These are phyloP conservation scores for Trichomonas vaginalis DNA, from an alignment of 208 protist genomes.

Conservation along the genomic window DNA sequence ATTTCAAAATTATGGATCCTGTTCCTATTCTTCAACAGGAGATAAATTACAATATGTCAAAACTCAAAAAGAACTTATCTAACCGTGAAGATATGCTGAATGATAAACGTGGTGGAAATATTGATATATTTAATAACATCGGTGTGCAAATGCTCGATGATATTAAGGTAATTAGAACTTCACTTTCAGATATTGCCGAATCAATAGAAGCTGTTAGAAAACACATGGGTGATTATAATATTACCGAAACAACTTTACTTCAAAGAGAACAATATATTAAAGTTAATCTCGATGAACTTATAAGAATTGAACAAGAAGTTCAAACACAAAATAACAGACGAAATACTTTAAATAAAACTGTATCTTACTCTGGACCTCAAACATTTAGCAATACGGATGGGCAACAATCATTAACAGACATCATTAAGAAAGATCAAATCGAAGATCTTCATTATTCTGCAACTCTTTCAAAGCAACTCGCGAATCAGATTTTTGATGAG, in stretches of 20 bases:
- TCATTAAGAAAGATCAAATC: background rate
- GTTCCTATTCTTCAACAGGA: background rate
- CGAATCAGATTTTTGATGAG: background rate
- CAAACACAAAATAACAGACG: background rate
- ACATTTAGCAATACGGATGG: background rate
- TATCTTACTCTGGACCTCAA: background rate
- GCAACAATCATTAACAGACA: background rate
- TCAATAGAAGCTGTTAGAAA: background rate
- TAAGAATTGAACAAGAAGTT: background rate
- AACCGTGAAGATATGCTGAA: background rate
- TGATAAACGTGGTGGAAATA: background rate
- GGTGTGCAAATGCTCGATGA: background rate
- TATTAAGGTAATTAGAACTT: background rate
- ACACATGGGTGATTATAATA: background rate
- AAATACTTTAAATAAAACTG: background rate
- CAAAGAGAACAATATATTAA: background rate
- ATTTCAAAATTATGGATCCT: slow-evolving; percentile 14
- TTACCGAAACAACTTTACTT: background rate
- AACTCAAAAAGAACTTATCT: background rate
- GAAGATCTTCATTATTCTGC: background rate
- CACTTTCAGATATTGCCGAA: background rate
- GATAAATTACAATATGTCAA: background rate
- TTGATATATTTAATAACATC: background rate
- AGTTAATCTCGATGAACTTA: background rate
- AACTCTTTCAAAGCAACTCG: background rate